Evolutionary conservation across 2,329 filamentous ascomycete genomes (phyloP).

Genomic region (Aspergillus sp.): DNA sequence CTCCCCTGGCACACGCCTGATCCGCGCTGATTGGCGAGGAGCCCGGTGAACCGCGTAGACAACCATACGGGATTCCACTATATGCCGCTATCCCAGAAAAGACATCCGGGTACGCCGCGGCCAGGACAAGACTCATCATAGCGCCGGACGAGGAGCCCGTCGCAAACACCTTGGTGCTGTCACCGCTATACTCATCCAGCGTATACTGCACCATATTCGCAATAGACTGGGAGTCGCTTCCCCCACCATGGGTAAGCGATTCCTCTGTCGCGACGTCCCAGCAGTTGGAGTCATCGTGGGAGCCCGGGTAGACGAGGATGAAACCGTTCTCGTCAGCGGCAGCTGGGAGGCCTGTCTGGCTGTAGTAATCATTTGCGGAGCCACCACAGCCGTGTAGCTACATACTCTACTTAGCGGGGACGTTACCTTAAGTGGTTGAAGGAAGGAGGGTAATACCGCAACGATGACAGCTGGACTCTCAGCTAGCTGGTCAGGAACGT

Average conservation of each 20-base stretch:
- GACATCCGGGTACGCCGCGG: conserved; percentile 10
- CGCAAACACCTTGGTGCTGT: conserved; percentile 1
- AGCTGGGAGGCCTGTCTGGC: background rate
- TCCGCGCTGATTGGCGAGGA: conserved; percentile 2
- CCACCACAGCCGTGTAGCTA: conserved; percentile 12
- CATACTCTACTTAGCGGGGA: no score
- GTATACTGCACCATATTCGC: conserved; percentile 10
- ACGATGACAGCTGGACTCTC: conserved; percentile 2
- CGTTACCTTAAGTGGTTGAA: background rate
- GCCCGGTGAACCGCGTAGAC: conserved; percentile 1
- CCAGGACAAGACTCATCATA: conserved; percentile 6
- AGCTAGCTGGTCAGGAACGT: conserved; percentile 2
- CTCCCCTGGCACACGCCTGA: conserved; percentile 3
- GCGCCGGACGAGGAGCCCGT: conserved; percentile 8
- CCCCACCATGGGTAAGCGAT: conserved; percentile 8
- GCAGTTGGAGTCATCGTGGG: conserved; percentile 6
- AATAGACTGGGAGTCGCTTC: conserved; percentile 10
- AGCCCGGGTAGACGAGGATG: conserved; percentile 9
- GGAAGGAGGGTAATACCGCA: background rate
- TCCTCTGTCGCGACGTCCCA: conserved; percentile 4
- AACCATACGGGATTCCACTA: conserved; percentile 7
- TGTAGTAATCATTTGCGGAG: conserved; percentile 5
- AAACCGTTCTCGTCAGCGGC: conserved; percentile 6
- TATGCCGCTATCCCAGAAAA: conserved; percentile 1
- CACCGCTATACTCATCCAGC: background rate